Percentiles rank a stretch among this genome's conserved stretches.
phyloP scores from a whole-genome alignment of 2,329 filamentous ascomycete species.

The Talaromyces rugulosus region DNA sequence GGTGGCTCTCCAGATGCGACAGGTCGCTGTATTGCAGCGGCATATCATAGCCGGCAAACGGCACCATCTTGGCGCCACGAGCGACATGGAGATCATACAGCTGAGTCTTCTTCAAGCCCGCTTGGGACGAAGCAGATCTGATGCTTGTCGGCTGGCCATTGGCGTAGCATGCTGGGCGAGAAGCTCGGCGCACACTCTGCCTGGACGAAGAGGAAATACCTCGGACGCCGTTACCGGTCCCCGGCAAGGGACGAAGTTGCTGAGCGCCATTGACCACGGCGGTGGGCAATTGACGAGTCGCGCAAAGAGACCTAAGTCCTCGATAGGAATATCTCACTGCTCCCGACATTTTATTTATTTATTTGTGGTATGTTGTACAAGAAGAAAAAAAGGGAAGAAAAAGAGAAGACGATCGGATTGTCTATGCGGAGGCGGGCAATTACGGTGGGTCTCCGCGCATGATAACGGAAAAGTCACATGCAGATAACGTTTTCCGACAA shows the following conservation, averaged over 20 bases:
- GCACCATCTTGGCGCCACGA: conserved; percentile 86
- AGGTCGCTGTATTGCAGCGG: conserved; percentile 80
- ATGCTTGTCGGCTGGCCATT: conserved; percentile 11
- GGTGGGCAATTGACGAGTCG: conserved; percentile 10
- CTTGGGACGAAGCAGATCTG: conserved; percentile 27
- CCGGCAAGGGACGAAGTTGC: not conserved
- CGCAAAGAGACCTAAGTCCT: conserved; percentile 7
- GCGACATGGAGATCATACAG: conserved; percentile 74
- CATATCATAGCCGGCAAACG: conserved; percentile 92
- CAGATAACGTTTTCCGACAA: conserved; percentile 23
- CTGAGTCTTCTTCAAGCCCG: conserved; percentile 53
- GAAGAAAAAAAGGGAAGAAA: not conserved
- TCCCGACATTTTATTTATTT: conserved; percentile 8
- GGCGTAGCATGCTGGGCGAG: not conserved
- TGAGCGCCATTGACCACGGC: conserved; percentile 3
- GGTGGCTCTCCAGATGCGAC: conserved; percentile 78
- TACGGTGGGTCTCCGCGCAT: not conserved
- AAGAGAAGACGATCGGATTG: conserved; percentile 1
- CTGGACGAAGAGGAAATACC: not conserved
- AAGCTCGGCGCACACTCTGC: not conserved
- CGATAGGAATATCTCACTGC: conserved; percentile 4
- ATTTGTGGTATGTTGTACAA: not conserved
- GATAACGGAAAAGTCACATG: conserved; percentile 37
- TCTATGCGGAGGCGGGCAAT: conserved; percentile 16
- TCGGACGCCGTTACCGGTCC: conserved; percentile 8